A percentile compares a stretch with the other conserved stretches of the same genome.
phyloP scores from a whole-genome alignment of 345 rosid species.

The Clausena lansium region DNA sequence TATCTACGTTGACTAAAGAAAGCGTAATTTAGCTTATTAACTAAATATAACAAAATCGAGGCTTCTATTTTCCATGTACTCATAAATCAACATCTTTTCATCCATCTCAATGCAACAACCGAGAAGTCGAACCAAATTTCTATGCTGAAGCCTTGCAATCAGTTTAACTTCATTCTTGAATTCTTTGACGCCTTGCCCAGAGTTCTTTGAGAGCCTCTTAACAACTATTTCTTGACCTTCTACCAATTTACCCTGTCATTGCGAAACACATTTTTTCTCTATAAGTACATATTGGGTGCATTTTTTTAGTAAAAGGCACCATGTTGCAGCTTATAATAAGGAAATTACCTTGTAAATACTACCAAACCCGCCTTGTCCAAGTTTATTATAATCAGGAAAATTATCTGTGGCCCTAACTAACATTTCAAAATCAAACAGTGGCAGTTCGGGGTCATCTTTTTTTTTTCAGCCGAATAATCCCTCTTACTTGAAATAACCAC shows the following conservation, averaged over 20 bases:
- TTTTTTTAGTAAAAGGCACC: background rate
- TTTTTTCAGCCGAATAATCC: conserved; percentile 43
- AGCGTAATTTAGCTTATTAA: conserved; percentile 32
- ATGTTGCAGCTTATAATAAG: background rate
- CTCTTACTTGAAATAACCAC: conserved; percentile 62
- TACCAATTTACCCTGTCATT: conserved; percentile 41
- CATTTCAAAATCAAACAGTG: conserved; percentile 45
- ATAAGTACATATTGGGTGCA: background rate
- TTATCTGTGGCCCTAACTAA: conserved; percentile 40
- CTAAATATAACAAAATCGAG: background rate
- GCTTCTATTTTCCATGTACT: conserved; percentile 51
- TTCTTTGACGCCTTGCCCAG: conserved; percentile 74
- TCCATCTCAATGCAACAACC: conserved; percentile 64
- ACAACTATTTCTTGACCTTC: conserved; percentile 75
- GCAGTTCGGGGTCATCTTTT: conserved; percentile 52
- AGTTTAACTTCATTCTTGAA: conserved; percentile 80
- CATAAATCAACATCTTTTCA: conserved; percentile 83
- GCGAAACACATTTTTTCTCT: background rate
- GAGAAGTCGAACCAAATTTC: conserved; percentile 71
- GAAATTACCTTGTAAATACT: conserved; percentile 69
- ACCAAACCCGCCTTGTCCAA: conserved; percentile 82
- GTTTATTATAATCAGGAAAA: conserved; percentile 46
- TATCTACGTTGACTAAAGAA: background rate
- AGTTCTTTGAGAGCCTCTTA: conserved; percentile 67
- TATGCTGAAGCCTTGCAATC: conserved; percentile 81